A percentile compares a stretch with the other conserved stretches of the same genome.
These are phyloP conservation scores for Nicotiana benthamiana DNA, from an alignment of 257 asterid genomes.

Conservation along the genomic window DNA sequence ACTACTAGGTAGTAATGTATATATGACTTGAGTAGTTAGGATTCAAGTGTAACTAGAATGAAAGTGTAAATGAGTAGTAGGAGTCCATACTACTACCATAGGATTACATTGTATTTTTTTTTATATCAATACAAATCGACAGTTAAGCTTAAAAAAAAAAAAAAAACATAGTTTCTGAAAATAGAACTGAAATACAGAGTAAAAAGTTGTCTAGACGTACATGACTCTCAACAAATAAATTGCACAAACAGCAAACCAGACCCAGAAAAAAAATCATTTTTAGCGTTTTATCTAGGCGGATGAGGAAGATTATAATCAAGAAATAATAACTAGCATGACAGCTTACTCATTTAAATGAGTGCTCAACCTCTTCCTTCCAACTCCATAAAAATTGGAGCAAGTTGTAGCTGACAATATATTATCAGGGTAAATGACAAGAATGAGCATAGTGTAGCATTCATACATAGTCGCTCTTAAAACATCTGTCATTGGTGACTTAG, in stretches of 20 bases:
- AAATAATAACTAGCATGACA: neutral
- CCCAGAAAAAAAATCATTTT: neutral
- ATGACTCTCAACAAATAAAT: neutral
- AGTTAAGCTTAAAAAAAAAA: too few species aligned
- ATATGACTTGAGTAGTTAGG: too few species aligned
- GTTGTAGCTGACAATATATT: neutral
- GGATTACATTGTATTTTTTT: too few species aligned
- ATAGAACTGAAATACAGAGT: neutral
- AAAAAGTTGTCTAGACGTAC: neutral
- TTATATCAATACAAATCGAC: too few species aligned
- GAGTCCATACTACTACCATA: too few species aligned
- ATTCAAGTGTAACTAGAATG: too few species aligned
- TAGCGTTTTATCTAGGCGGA: neutral
- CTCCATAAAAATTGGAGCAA: neutral
- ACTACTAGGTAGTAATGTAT: too few species aligned
- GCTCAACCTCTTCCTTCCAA: neutral
- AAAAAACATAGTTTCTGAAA: neutral
- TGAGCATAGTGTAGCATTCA: neutral
- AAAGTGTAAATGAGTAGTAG: too few species aligned
- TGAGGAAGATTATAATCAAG: neutral
- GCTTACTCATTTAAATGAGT: neutral
- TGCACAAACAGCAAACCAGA: neutral
- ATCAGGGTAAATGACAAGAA: neutral
- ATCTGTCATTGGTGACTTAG: neutral
- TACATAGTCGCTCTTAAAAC: neutral